These are phyloP conservation scores for Blastocystis sp. DNA, from an alignment of 352 stramenopile genomes.

Conservation along the genomic window DNA sequence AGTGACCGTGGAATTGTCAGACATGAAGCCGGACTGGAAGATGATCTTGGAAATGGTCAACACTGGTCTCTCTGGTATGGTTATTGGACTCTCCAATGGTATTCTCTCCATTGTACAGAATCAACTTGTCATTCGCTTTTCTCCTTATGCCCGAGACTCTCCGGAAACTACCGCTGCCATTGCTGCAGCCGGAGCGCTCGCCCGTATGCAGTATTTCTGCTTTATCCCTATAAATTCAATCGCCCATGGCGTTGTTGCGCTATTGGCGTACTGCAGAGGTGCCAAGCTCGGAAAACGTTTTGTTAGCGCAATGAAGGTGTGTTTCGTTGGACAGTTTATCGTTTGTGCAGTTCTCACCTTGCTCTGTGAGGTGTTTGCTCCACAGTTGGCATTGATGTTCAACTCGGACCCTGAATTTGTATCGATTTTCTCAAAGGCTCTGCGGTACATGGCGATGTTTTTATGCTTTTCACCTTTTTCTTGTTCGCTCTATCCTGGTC, in stretches of 20 bases:
- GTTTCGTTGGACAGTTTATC: slow-evolving; percentile 34
- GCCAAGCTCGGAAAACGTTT: neutral
- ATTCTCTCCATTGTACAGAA: slow-evolving; percentile 11
- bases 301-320: slow-evolving; percentile 1
- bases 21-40: slow-evolving; percentile 45
- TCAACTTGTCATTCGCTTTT: slow-evolving; percentile 2
- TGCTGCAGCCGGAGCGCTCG: neutral
- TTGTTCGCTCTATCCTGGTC: slow-evolving; percentile 14
- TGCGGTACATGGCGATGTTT: slow-evolving; percentile 11
- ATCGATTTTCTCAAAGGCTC: slow-evolving; percentile 3
- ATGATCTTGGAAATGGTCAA: slow-evolving; percentile 25
- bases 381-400: slow-evolving; percentile 1
- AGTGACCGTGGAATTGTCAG: neutral
- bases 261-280: slow-evolving; percentile 35
- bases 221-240: slow-evolving; percentile 49
- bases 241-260: neutral
- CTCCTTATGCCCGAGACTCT: neutral
- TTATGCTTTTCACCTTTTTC: slow-evolving; percentile 14
- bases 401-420: slow-evolving; percentile 6
- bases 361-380: slow-evolving; percentile 12
- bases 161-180: slow-evolving; percentile 13
- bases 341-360: neutral
- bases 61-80: slow-evolving; percentile 30
- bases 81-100: slow-evolving; percentile 10
- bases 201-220: slow-evolving; percentile 31